These are phyloP conservation scores for Balakata baccata DNA, from an alignment of 345 rosid genomes.

Conservation along the genomic window DNA sequence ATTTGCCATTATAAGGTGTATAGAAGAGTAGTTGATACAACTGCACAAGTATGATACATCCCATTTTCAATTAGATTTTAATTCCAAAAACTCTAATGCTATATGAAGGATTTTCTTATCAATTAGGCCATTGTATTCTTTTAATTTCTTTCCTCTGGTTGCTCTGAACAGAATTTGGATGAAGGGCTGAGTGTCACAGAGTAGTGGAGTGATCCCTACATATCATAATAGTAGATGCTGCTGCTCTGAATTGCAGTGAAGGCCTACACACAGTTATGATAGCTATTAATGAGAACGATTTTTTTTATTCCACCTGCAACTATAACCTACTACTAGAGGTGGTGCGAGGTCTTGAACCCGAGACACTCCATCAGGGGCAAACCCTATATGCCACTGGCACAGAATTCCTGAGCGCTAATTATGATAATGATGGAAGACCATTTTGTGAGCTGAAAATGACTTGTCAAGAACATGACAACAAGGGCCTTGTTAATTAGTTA, in stretches of 20 bases:
- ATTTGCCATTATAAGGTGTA: background rate
- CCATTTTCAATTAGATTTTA: background rate
- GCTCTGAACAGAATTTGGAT: background rate
- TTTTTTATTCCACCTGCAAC: too few species aligned
- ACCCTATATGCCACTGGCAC: too few species aligned
- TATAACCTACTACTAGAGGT: too few species aligned
- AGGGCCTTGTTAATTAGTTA: background rate
- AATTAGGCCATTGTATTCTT: background rate
- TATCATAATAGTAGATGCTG: background rate
- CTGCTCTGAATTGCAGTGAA: background rate
- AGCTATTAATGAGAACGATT: too few species aligned
- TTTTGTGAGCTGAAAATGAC: background rate
- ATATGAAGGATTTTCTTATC: background rate
- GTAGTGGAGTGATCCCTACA: background rate
- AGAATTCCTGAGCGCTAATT: background rate
- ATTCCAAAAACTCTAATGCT: background rate
- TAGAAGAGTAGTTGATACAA: background rate
- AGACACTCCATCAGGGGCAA: too few species aligned
- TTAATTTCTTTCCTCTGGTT: background rate
- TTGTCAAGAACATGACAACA: background rate
- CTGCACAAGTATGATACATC: background rate
- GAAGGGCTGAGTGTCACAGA: background rate
- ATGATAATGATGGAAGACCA: background rate
- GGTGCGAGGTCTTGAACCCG: too few species aligned
- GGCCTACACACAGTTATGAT: background rate